Evolutionary conservation across 352 stramenopile species (phyloP), one percentile per base, ranked within the genome.

Genomic region (Globisporangium lucens): DNA sequence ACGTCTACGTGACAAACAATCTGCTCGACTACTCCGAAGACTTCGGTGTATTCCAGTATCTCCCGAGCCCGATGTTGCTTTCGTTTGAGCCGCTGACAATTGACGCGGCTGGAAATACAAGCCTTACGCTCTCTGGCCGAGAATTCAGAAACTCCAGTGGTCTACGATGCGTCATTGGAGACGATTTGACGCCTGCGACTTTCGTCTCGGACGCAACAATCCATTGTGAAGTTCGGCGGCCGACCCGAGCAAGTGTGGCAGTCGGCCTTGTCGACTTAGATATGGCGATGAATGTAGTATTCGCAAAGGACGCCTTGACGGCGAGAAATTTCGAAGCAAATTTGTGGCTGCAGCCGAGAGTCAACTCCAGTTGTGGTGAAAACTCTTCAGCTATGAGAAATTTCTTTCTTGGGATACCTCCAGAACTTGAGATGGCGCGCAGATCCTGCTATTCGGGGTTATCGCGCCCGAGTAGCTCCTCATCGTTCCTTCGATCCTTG

Each of bases 1-100:
- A 70, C 22, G 60, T 89, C 0, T 74, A 80, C 30, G 75, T 88
- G 27, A 81, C 77, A 0, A 89, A 85, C 70, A 89, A 89, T 17
- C 10, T 86, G 4, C 74, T 85, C 56, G 77, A 88, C 46, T 89
- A 82, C 64, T 85, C 79, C 0, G 22, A 62, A 20, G 65, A 79
- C 22, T 30, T 60, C 20, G 22, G 72, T 12, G 22, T 63, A 15
- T 79, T 87, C 53, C 68, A 88, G 51, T 85, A 82, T 47, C 61
- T 86, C 15, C 59, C 66, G 5, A 71, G 55, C 4, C 81, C 79
- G 2, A 56, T 68, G 1, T 10, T 89, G 13, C 66, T 83, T 22
- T 67, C 46, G 1, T 80, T 89, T 47, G 43, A 75, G 8, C 76
- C 76, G 1, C 30, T 55, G 33, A 58, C 12, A 12, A 33, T 78